phyloP scores from a whole-genome alignment of 2,329 filamentous ascomycete genomes.

The Exophiala phaeomuriformis region DNA sequence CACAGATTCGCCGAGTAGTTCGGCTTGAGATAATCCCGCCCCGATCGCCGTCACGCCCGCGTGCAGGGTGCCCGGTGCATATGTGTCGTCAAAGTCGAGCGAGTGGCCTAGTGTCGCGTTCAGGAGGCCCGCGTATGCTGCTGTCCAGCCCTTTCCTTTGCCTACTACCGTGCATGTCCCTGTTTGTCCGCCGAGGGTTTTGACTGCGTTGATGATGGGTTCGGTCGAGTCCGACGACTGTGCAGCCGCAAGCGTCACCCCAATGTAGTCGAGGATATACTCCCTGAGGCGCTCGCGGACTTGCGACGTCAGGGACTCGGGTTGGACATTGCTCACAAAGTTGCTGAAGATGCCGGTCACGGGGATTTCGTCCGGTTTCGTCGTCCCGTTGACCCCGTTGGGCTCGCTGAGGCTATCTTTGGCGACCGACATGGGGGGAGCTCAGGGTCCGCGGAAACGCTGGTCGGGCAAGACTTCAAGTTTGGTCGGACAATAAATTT shows the following conservation, averaged over 20 bases:
- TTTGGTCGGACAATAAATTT: no score
- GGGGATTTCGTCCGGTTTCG: slow-evolving; percentile 6
- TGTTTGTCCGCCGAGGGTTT: slow-evolving; percentile 13
- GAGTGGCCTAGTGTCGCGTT: slow-evolving; percentile 40
- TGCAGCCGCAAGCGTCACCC: slow-evolving; percentile 21
- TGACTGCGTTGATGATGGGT: slow-evolving; percentile 19
- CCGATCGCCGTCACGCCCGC: slow-evolving; percentile 36
- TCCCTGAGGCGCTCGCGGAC: slow-evolving; percentile 22
- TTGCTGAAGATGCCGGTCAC: slow-evolving; percentile 18
- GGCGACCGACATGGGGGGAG: background rate
- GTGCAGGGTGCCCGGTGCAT: slow-evolving; percentile 38
- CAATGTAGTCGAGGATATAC: slow-evolving; percentile 25
- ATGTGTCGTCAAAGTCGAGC: slow-evolving; percentile 43
- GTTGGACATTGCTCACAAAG: slow-evolving; percentile 15
- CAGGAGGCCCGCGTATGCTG: slow-evolving; percentile 37
- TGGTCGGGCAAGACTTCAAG: no score
- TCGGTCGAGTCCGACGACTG: slow-evolving; percentile 22
- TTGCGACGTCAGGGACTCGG: slow-evolving; percentile 11
- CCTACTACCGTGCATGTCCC: slow-evolving; percentile 21
- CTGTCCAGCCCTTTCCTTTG: slow-evolving; percentile 23
- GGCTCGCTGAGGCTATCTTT: background rate
- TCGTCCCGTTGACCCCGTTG: slow-evolving; percentile 5
- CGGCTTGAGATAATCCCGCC: slow-evolving; percentile 30
- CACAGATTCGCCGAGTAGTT: slow-evolving; percentile 24
- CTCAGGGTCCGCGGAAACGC: no score